Evolutionary conservation across 139 green algal species (phyloP).

Genomic region (Medakamo hakoo): DNA sequence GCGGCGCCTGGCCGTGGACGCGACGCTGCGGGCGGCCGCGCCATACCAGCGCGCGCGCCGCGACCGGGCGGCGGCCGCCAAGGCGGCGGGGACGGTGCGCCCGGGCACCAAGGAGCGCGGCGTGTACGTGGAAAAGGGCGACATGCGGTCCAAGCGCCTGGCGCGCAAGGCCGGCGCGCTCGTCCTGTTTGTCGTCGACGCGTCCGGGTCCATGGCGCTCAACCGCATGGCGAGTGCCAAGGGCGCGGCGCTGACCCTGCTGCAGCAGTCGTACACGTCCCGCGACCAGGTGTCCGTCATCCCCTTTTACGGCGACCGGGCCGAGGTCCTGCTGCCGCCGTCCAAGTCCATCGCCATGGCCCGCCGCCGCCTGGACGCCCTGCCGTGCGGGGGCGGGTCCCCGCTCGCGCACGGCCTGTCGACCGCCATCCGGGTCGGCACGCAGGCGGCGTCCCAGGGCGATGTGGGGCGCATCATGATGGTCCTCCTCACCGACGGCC

Average conservation of each 20-base stretch:
- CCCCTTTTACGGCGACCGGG: conserved; percentile 93
- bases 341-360: conserved; percentile 97
- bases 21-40: conserved; percentile 83
- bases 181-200: conserved; percentile 78
- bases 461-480: conserved; percentile 91
- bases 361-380: conserved; percentile 71
- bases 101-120: neutral
- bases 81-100: too few species aligned
- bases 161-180: conserved; percentile 89
- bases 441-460: conserved; percentile 54
- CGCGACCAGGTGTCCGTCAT: conserved; percentile 94
- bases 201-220: conserved; percentile 87
- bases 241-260: conserved; percentile 85
- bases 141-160: conserved; percentile 93
- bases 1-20: conserved; percentile 92
- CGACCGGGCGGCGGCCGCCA: conserved; percentile 6
- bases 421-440: conserved; percentile 47
- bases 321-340: conserved; percentile 92
- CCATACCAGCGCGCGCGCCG: conserved; percentile 76
- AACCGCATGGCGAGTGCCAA: conserved; percentile 98
- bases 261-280: conserved; percentile 81
- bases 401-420: conserved; percentile 89
- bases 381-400: conserved; percentile 93
- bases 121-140: conserved; percentile 93
- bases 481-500: conserved; percentile 92